Evolutionary conservation across 768 basidiomycete genomes (phyloP).

Genomic region (Tremella fuciformis): DNA sequence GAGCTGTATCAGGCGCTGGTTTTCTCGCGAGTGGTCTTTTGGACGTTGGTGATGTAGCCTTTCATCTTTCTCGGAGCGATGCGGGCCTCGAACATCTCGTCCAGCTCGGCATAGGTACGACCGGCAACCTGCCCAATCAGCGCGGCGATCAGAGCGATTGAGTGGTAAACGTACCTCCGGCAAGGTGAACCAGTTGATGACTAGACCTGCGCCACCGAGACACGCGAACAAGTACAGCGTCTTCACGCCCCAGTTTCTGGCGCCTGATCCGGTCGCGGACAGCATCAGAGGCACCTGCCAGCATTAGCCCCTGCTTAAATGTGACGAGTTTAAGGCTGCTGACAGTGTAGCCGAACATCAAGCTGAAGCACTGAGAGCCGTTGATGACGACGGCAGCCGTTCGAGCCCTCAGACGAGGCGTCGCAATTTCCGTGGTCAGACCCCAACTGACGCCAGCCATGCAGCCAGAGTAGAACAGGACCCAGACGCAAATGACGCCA

Average conservation of each 20-base stretch:
- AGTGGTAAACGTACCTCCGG: slow-evolving; percentile 9
- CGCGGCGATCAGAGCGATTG: neutral
- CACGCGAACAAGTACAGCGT: slow-evolving; percentile 27
- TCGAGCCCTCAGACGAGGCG: slow-evolving; percentile 10
- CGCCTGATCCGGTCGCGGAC: slow-evolving; percentile 8
- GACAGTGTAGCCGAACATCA: slow-evolving; percentile 18
- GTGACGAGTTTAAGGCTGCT: neutral
- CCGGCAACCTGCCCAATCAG: neutral
- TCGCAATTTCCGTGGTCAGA: slow-evolving; percentile 11
- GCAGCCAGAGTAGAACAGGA: slow-evolving; percentile 16
- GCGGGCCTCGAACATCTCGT: slow-evolving; percentile 21
- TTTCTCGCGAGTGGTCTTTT: slow-evolving; percentile 8
- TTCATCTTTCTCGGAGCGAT: slow-evolving; percentile 21
- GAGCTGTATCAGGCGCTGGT: neutral
- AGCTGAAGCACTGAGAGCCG: slow-evolving; percentile 15
- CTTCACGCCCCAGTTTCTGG: slow-evolving; percentile 28
- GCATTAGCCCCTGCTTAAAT: neutral
- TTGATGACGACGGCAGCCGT: slow-evolving; percentile 19
- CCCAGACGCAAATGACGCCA: slow-evolving; percentile 11
- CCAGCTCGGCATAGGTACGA: slow-evolving; percentile 19
- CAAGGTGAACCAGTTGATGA: slow-evolving; percentile 19
- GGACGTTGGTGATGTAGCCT: slow-evolving; percentile 12
- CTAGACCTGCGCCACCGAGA: slow-evolving; percentile 17
- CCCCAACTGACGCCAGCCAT: slow-evolving; percentile 13
- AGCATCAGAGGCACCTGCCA: slow-evolving; percentile 19